Conservation (phyloP, 1,139 yeast species). For the Yamadazyma membranifaciens region DNA sequence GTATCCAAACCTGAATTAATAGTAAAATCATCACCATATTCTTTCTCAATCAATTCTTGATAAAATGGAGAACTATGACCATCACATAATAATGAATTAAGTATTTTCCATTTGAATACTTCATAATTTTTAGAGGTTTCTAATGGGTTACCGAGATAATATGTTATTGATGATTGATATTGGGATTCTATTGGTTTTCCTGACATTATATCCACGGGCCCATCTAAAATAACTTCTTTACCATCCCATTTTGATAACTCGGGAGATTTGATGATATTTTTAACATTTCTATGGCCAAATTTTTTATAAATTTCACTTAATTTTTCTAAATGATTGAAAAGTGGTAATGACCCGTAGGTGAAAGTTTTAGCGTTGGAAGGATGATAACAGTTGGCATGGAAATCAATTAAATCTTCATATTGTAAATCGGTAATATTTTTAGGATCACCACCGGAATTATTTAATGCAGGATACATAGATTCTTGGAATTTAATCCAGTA, state of each 20-base stretch:
- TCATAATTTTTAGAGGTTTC: slow-evolving; percentile 54
- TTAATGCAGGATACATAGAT: slow-evolving; percentile 77
- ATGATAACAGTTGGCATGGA: slow-evolving; percentile 75
- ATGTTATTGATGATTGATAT: slow-evolving; percentile 76
- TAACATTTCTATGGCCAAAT: slow-evolving; percentile 50
- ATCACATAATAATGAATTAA: slow-evolving; percentile 73
- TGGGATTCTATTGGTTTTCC: slow-evolving; percentile 65
- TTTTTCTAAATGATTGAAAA: slow-evolving; percentile 59
- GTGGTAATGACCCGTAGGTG: slow-evolving; percentile 80
- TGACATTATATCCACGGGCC: slow-evolving; percentile 81
- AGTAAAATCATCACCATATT: slow-evolving; percentile 81
- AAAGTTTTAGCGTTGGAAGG: slow-evolving; percentile 88
- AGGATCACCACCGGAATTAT: slow-evolving; percentile 97
- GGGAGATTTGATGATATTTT: slow-evolving; percentile 26
- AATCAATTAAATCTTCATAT: slow-evolving; percentile 73
- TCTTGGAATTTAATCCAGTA: slow-evolving; percentile 84
- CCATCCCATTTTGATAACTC: slow-evolving; percentile 17
- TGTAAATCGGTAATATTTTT: slow-evolving; percentile 66
- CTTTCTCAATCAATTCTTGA: slow-evolving; percentile 79
- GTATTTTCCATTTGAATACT: slow-evolving; percentile 69
- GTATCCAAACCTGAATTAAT: slow-evolving; percentile 88
- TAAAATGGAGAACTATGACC: slow-evolving; percentile 93
- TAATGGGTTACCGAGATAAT: slow-evolving; percentile 78
- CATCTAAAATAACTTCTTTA: slow-evolving; percentile 34
- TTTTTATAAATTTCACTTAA: slow-evolving; percentile 50